Evolutionary conservation across 805 yeast genomes (phyloP).

Genomic region (Sugiyamaella valdiviana): DNA sequence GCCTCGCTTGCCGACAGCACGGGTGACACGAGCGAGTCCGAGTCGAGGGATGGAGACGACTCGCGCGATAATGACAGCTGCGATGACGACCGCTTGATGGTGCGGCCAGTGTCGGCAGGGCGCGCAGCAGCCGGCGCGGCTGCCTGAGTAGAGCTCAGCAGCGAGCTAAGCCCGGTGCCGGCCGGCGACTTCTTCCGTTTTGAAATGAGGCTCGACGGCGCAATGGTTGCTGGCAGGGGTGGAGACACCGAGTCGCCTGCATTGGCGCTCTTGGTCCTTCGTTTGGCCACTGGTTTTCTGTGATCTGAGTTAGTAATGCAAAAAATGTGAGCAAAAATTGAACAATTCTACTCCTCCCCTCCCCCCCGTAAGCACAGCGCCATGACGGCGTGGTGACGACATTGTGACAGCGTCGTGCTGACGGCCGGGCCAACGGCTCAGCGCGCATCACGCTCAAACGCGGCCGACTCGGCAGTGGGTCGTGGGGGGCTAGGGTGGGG

Average conservation of each 20-base stretch:
- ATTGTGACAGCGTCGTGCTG: too few species aligned
- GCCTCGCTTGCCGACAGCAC: neutral
- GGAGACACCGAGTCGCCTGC: slow-evolving; percentile 3
- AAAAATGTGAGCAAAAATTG: too few species aligned
- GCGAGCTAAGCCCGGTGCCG: slow-evolving; percentile 11
- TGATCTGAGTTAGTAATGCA: slow-evolving; percentile 5
- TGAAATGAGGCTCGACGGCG: slow-evolving; percentile 21
- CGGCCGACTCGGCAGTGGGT: too few species aligned
- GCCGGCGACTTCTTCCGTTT: slow-evolving; percentile 17
- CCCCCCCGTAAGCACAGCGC: too few species aligned
- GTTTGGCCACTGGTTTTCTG: slow-evolving; percentile 8
- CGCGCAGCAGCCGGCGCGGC: slow-evolving; percentile 5
- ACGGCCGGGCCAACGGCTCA: too few species aligned
- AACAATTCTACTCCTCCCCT: too few species aligned
- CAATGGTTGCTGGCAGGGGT: slow-evolving; percentile 17
- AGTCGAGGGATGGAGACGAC: neutral
- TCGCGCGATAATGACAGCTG: neutral
- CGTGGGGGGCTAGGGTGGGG: neutral
- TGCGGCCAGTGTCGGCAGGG: neutral
- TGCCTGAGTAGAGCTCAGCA: slow-evolving; percentile 8
- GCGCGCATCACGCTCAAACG: too few species aligned
- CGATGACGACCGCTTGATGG: slow-evolving; percentile 1
- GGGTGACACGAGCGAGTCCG: neutral
- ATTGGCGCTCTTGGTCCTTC: slow-evolving; percentile 16
- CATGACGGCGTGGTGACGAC: too few species aligned